phyloP scores from a whole-genome alignment of 176 grass and related monocot genomes.

The barley (Hordeum vulgare) region MorexV3_pseudomolecules_assembly NC_058523.1:455942019-455942518 shows the following conservation, averaged over 20 bases:
- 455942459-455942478: neutral
- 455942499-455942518: neutral
- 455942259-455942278: neutral
- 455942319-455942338: neutral
- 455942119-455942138: slow-evolving; percentile 22
- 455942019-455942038: slow-evolving; percentile 40
- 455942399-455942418: neutral
- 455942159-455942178: slow-evolving; percentile 34
- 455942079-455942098: slow-evolving; percentile 19
- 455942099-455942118: neutral
- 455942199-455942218: neutral
- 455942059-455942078: slow-evolving; percentile 24
- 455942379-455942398: neutral
- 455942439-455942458: neutral
- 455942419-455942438: neutral
- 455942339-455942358: neutral
- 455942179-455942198: slow-evolving; percentile 4
- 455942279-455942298: neutral
- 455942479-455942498: neutral
- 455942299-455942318: neutral
- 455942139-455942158: slow-evolving; percentile 25
- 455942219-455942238: neutral
- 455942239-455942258: neutral
- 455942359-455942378: neutral
- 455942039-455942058: slow-evolving; percentile 32